Evolutionary conservation across 257 asterid species (phyloP).

Genomic region (Penstemon eatonii): DNA sequence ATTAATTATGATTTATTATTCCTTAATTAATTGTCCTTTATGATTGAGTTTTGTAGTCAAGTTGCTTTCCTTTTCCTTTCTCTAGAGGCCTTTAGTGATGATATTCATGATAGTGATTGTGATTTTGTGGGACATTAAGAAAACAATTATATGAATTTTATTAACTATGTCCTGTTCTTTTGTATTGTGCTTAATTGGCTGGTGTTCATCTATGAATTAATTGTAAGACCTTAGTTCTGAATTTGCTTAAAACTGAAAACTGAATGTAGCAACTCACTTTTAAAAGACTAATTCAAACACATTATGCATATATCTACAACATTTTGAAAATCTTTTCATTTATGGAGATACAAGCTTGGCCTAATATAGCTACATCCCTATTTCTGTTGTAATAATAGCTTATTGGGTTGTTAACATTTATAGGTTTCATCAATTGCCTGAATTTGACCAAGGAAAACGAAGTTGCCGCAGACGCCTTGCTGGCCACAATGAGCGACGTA

Average conservation of each 20-base stretch:
- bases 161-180: background rate
- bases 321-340: too few relatives aligned
- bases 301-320: too few relatives aligned
- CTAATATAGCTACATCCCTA: background rate
- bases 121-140: slow-evolving; percentile 8
- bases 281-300: too few relatives aligned
- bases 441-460: slow-evolving; percentile 88
- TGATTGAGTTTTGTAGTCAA: slow-evolving; percentile 15
- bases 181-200: background rate
- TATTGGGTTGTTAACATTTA: slow-evolving; percentile 29
- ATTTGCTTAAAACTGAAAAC: too few relatives aligned
- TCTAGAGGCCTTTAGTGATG: background rate
- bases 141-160: background rate
- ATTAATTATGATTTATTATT: background rate
- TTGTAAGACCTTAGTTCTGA: too few relatives aligned
- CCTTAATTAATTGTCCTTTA: background rate
- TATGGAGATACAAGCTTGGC: too few relatives aligned
- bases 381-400: slow-evolving; percentile 24
- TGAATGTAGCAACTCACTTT: too few relatives aligned
- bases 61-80: slow-evolving; percentile 21
- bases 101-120: slow-evolving; percentile 17
- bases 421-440: slow-evolving; percentile 87
- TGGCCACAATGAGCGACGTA: slow-evolving; percentile 88
- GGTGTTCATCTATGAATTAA: too few relatives aligned
- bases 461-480: slow-evolving; percentile 97